Percentiles rank a stretch among this genome's conserved stretches.
Evolutionary conservation across 2,329 filamentous ascomycete species (phyloP).

Genomic region (Shiraia bambusicola): DNA sequence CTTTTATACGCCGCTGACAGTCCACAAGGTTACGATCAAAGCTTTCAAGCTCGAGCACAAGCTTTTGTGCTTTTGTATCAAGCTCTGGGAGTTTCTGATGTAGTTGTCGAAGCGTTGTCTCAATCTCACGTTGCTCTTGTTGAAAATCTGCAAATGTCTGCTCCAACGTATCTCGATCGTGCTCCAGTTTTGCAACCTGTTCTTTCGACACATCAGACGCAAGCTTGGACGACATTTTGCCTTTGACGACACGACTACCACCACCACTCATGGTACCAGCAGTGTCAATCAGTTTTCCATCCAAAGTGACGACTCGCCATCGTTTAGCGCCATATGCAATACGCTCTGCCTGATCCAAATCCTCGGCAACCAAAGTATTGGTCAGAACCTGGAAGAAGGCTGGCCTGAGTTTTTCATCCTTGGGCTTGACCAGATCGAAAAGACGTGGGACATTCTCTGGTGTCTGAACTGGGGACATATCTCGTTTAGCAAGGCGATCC

Average conservation of each 20-base stretch:
- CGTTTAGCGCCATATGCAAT: constrained; percentile 92
- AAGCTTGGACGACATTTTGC: constrained; percentile 95
- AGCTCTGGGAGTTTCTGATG: constrained; percentile 78
- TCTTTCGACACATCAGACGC: constrained; percentile 85
- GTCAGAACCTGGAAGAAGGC: constrained; percentile 96
- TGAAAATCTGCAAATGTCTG: constrained; percentile 81
- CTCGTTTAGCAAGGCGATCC: constrained; percentile 77
- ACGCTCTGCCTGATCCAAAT: constrained; percentile 93
- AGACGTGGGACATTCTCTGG: constrained; percentile 89
- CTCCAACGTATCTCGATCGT: constrained; percentile 82
- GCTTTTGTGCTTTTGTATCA: constrained; percentile 89
- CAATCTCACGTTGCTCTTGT: constrained; percentile 77
- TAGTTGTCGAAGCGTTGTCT: constrained; percentile 70
- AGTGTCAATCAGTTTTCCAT: constrained; percentile 94
- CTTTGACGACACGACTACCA: constrained; percentile 84
- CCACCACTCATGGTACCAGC: constrained; percentile 99
- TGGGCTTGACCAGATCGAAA: constrained; percentile 88
- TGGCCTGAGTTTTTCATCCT: constrained; percentile 80
- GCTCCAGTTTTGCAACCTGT: constrained; percentile 82
- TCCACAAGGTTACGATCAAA: constrained; percentile 81
- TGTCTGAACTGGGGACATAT: constrained; percentile 78
- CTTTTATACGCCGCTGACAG: constrained; percentile 79
- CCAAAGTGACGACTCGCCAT: constrained; percentile 95
- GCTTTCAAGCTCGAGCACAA: constrained; percentile 84
- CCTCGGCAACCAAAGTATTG: constrained; percentile 89